A percentile compares a stretch with the other conserved stretches of the same genome.
Evolutionary conservation across 2,329 filamentous ascomycete genomes (phyloP).

Genomic region (Calonectria naviculata): DNA sequence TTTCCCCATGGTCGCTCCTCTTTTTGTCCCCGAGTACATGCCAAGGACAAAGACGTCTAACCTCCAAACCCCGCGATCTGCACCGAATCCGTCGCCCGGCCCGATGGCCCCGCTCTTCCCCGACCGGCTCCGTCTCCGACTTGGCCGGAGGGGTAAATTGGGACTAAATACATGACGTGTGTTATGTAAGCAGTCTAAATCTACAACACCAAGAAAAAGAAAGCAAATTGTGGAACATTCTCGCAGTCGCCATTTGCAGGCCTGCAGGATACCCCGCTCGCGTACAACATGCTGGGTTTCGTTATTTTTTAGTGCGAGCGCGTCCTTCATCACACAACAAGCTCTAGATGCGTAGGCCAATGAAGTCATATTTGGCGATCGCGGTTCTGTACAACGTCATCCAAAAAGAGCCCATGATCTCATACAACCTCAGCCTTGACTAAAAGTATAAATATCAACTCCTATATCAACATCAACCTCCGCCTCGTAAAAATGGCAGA

Average conservation of each 20-base stretch:
- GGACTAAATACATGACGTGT: conserved; percentile 10
- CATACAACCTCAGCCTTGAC: neutral
- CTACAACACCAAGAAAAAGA: neutral
- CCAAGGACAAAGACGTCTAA: neutral
- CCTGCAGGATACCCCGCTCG: neutral
- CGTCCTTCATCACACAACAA: neutral
- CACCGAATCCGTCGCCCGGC: neutral
- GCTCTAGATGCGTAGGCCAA: neutral
- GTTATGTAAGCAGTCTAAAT: neutral
- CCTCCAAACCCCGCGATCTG: neutral
- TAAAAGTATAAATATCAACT: neutral
- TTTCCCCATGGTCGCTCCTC: neutral
- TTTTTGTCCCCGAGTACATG: neutral
- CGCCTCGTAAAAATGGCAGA: conserved; percentile 1
- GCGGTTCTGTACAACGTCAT: neutral
- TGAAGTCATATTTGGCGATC: neutral
- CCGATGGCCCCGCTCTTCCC: conserved; percentile 9
- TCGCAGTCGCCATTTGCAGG: neutral
- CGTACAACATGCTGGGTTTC: neutral
- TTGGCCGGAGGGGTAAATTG: neutral
- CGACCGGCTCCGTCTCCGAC: conserved; percentile 11
- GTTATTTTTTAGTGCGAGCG: neutral
- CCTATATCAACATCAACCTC: neutral
- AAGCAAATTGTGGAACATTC: neutral
- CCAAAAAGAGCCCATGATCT: neutral